Evolutionary conservation across 2,329 filamentous ascomycete species (phyloP), one percentile per base, ranked within the genome.

Genomic region (Annulohypoxylon truncatum): DNA sequence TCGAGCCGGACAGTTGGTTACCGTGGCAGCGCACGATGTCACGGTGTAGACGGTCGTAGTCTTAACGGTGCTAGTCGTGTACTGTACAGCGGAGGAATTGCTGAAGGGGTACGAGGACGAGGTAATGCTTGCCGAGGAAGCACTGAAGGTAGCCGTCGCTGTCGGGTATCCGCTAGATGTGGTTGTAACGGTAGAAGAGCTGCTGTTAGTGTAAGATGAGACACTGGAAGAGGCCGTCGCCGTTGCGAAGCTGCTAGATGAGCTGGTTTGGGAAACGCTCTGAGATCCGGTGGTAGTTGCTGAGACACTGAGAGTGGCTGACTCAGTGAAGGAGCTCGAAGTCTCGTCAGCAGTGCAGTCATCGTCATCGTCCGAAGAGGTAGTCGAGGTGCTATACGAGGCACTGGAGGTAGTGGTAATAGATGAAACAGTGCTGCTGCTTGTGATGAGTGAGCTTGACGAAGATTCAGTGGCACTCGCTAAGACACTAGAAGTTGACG

Each of bases 1-100:
- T 20, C 76, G 68, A 51, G 77, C 78, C 15, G 80, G 81, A 75
- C 81, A 84, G 73, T 80, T 75, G 22, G 75, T 74, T 9, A 76
- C 66, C 1, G 61, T 74, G 9, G 71, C 57, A n/a, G 72, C 72
- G 54, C 74, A 77, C 31, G 71, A 73, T 22, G 72, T 76, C 22
- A 76, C 70, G 9, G 74, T 77, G 42, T 73, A 73, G 10, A 69
- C 59, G 1, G 56, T 70, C 12, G 76, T 78, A 3, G 72, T 70
- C 54, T 69, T 71, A 8, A 76, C 70, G 28, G 75, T 77, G 52
- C 74, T 78, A 6, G 71, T 75, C 8, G 66, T 72, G 29, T 69
- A 69, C 42, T 64, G 42, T n/a, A 48, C 20, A 26, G 53, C 10
- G 18, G 66, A 62, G 7, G 70, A 52, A 52, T 31, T 64, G n/a